phyloP scores from a whole-genome alignment of 768 basidiomycete species.

The Lactifluus hygrophoroides region DNA sequence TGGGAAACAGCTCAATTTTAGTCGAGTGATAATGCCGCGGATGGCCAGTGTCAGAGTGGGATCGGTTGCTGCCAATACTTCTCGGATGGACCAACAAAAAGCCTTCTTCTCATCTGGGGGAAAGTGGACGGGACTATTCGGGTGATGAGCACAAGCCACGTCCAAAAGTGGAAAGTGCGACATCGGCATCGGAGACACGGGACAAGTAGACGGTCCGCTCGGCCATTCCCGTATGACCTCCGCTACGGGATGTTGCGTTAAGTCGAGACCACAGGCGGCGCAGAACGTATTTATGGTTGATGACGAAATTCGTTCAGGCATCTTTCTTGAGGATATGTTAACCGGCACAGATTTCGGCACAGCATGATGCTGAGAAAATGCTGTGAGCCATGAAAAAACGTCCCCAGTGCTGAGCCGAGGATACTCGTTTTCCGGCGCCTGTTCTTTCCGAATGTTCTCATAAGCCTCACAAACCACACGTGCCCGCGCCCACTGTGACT shows the following conservation, averaged over 20 bases:
- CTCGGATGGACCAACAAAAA: slow-evolving; percentile 11
- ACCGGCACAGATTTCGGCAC: slow-evolving; percentile 13
- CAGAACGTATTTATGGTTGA: slow-evolving; percentile 8
- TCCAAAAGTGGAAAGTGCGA: slow-evolving; percentile 14
- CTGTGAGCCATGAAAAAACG: slow-evolving; percentile 37
- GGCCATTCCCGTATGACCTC: slow-evolving; percentile 2
- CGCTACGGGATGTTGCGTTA: not conserved
- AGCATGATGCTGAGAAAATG: slow-evolving; percentile 30
- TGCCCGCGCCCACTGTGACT: slow-evolving; percentile 37
- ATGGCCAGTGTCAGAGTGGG: slow-evolving; percentile 24
- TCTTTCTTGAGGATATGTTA: not conserved
- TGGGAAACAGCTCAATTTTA: slow-evolving; percentile 7
- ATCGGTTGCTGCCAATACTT: slow-evolving; percentile 25
- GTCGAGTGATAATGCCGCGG: slow-evolving; percentile 6
- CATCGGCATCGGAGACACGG: not conserved
- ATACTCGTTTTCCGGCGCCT: slow-evolving; percentile 19
- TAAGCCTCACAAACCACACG: slow-evolving; percentile 35
- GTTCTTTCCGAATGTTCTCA: slow-evolving; percentile 22
- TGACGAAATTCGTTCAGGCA: not conserved
- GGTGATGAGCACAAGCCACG: not conserved
- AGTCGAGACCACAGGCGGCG: slow-evolving; percentile 7
- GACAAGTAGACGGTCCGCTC: not conserved
- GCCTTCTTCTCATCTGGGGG: not conserved
- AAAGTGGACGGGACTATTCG: not conserved
- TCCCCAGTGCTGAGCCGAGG: slow-evolving; percentile 33